These are phyloP conservation scores for Letharia lupina DNA, from an alignment of 495 filamentous ascomycete genomes.

Conservation along the genomic window DNA sequence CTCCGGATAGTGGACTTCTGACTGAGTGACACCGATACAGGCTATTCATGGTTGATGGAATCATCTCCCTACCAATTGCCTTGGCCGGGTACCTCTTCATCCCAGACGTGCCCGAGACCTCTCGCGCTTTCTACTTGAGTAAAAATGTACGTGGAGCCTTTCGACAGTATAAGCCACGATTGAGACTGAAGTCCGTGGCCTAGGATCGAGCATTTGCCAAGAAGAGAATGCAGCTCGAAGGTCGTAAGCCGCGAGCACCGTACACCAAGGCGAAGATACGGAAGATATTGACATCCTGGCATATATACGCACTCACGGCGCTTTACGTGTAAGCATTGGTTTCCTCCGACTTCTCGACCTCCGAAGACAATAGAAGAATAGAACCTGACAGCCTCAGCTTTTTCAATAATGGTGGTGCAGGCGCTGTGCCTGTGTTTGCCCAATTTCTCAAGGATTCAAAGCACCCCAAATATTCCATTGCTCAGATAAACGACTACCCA, in stretches of 20 bases:
- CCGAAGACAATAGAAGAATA: no score
- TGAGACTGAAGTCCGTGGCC: not conserved
- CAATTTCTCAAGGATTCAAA: slow-evolving; percentile 2
- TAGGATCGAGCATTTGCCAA: not conserved
- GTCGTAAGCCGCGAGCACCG: not conserved
- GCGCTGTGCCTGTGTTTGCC: not conserved
- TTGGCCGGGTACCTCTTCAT: not conserved
- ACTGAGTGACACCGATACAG: not conserved
- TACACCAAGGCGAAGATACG: not conserved
- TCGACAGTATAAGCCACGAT: not conserved
- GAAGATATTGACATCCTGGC: slow-evolving; percentile 1
- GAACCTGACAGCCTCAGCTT: not conserved
- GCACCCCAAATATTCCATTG: not conserved
- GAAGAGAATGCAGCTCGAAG: not conserved
- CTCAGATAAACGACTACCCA: not conserved
- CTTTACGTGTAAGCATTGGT: not conserved
- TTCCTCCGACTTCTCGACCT: no score
- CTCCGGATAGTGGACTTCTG: no score
- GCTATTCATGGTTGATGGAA: not conserved
- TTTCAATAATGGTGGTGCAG: not conserved
- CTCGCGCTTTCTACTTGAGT: not conserved
- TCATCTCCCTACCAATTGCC: not conserved
- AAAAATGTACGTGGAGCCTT: not conserved
- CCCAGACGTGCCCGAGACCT: not conserved
- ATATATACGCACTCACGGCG: not conserved